Base-by-base conservation (phyloP, 257 asterid species). In the Solanum ossicruentum region DNA sequence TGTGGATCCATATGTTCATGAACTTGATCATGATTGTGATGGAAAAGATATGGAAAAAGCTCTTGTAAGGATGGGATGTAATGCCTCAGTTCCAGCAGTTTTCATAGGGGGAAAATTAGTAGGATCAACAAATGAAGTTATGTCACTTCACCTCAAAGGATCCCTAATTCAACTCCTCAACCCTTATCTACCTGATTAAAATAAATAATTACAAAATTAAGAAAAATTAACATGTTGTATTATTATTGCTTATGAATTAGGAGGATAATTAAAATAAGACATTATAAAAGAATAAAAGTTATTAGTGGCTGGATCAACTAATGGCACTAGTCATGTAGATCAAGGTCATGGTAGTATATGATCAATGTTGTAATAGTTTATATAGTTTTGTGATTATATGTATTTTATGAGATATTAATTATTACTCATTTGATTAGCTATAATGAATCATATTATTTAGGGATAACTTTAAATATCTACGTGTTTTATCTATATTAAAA, bases 131-230 rank as follows among this genome's bases (percentile, higher is more conserved):
- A 92, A 92, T 56, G 97, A 94, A 91, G 97, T 94, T 69, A 94
- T 94, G 98, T 93, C 98, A 2, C 97, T 91, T 84, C 98, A 93
- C 89, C 90, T 94, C 47, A 93, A 95, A 83, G 97, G 98, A 54
- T 86, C 93, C 28, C 93, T 94, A 82, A 63, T 88, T 45, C 92
- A 89, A 15, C 85, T 90, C 32, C 89, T 94, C 85, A 85, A 87
- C 73, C 93, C 93, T 0, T 88, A 88, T 43, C 47, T 82, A 12
- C 61, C 58, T 82, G 57, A 77, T 52, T 51, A 77, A 26, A 51
- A 32, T 32, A 32, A 32, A 32, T 32, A 32, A 3, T 32, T 28
- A 28, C 32, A 28, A 28, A 2, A 45, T n/a, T 45, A 73, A n/a
- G n/a, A 47, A 73, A n/a, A n/a, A n/a, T n/a, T n/a, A n/a, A n/a